phyloP scores from a whole-genome alignment of 169 alveolate genomes.

The Eimeria praecox region DNA sequence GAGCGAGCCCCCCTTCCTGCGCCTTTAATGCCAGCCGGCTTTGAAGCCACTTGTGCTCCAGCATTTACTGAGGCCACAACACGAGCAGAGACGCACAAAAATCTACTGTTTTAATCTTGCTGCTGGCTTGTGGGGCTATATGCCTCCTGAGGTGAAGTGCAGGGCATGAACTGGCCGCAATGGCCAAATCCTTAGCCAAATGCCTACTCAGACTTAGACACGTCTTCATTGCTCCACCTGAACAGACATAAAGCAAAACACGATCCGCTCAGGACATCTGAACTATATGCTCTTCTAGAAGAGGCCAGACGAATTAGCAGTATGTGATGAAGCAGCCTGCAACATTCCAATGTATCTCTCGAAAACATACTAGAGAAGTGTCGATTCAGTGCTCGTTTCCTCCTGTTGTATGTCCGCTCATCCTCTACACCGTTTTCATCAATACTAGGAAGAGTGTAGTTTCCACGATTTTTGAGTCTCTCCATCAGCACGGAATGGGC shows the following conservation, averaged over 20 bases:
- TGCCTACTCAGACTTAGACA: slow-evolving; percentile 59
- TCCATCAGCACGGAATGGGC: slow-evolving; percentile 60
- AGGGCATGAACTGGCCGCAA: too few species aligned
- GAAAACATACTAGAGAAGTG: slow-evolving; percentile 27
- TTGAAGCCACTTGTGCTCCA: slow-evolving; percentile 48
- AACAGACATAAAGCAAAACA: neutral
- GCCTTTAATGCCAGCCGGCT: slow-evolving; percentile 26
- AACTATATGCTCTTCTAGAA: neutral
- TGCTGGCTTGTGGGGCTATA: too few species aligned
- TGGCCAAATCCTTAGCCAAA: neutral
- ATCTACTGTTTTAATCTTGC: neutral
- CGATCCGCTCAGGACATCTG: neutral
- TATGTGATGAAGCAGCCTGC: neutral
- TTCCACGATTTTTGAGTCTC: slow-evolving; percentile 18
- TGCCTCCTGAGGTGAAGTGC: neutral
- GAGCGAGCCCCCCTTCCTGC: slow-evolving; percentile 7
- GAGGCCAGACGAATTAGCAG: neutral
- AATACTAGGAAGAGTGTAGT: neutral
- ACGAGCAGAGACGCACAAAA: neutral
- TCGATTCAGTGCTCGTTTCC: neutral
- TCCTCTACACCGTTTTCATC: slow-evolving; percentile 50
- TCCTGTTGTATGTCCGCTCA: neutral
- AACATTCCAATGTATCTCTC: too few species aligned
- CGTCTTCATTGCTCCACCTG: slow-evolving; percentile 56
- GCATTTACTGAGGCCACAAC: slow-evolving; percentile 55